A percentile compares a stretch with the other conserved stretches of the same genome.
Evolutionary conservation across 805 yeast genomes (phyloP).

Genomic region (Metschnikowia lachancei): DNA sequence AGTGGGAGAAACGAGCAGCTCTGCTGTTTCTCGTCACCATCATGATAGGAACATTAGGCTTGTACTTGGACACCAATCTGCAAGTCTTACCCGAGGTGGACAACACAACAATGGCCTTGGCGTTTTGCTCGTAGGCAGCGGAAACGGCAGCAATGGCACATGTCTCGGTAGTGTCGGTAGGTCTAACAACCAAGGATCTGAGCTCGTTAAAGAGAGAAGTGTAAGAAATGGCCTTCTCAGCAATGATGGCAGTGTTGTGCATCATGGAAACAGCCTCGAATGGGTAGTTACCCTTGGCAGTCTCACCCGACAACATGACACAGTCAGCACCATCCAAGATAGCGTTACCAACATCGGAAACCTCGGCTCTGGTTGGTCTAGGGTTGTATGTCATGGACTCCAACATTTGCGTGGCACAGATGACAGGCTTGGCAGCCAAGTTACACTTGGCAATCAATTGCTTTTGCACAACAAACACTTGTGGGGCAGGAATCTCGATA

Average conservation of each 20-base stretch:
- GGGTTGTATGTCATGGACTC: conserved; percentile 99
- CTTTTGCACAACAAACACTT: conserved; percentile 97
- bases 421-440: conserved; percentile 98
- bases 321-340: conserved; percentile 99
- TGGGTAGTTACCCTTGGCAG: conserved; percentile 99
- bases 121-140: conserved; percentile 93
- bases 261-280: conserved; percentile 96
- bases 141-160: conserved; percentile 96
- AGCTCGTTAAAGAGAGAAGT: conserved; percentile 80
- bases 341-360: conserved; percentile 98
- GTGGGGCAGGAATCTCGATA: conserved; percentile 98
- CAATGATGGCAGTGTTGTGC: conserved; percentile 95
- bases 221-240: conserved; percentile 96
- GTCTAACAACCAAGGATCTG: conserved; percentile 79
- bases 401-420: conserved; percentile 99
- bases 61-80: conserved; percentile 93
- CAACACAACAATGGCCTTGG: conserved; percentile 94
- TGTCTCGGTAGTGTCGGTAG: conserved; percentile 92
- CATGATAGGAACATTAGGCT: conserved; percentile 95
- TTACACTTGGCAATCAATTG: conserved; percentile 98
- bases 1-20: conserved; percentile 93
- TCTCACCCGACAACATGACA: conserved; percentile 99
- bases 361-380: conserved; percentile 99
- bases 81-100: conserved; percentile 95
- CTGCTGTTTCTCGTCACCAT: conserved; percentile 95